Conservation (phyloP, 495 filamentous ascomycete species). For the Lasiosphaeria hispida region DNA sequence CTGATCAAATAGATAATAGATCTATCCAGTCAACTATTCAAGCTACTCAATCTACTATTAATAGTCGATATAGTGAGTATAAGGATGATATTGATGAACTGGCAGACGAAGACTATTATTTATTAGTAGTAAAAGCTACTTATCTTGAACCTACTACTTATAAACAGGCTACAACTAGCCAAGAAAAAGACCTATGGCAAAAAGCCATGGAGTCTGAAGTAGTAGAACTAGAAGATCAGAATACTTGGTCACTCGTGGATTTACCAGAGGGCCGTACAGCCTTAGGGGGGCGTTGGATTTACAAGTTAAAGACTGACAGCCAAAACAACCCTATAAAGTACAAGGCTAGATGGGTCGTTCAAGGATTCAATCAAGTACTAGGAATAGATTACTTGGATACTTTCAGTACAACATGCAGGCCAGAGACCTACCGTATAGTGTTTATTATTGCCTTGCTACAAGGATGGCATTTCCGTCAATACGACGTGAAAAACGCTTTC, state of each 20-base stretch:
- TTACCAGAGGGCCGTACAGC: neutral
- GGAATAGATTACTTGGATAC: slow-evolving; percentile 6
- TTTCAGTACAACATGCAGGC: neutral
- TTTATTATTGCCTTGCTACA: neutral
- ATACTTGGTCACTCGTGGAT: neutral
- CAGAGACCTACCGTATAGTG: slow-evolving; percentile 7
- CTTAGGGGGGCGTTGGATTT: neutral
- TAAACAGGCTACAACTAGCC: neutral
- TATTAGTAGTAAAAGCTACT: neutral
- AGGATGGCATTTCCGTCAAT: too few species aligned
- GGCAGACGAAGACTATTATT: neutral
- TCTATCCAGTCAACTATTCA: neutral
- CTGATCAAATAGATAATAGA: neutral
- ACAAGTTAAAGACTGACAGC: too few species aligned
- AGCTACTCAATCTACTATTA: neutral
- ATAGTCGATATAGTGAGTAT: neutral
- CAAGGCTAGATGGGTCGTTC: slow-evolving; percentile 1
- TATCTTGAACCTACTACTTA: neutral
- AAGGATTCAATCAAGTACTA: slow-evolving; percentile 5
- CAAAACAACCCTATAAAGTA: neutral
- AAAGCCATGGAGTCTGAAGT: neutral
- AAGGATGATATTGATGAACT: neutral
- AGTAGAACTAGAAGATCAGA: neutral
- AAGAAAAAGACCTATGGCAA: neutral
- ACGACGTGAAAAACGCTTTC: too few species aligned